These are phyloP conservation scores for Luzula sylvatica DNA, from an alignment of 176 grass and related monocot species.

Conservation along the genomic window DNA sequence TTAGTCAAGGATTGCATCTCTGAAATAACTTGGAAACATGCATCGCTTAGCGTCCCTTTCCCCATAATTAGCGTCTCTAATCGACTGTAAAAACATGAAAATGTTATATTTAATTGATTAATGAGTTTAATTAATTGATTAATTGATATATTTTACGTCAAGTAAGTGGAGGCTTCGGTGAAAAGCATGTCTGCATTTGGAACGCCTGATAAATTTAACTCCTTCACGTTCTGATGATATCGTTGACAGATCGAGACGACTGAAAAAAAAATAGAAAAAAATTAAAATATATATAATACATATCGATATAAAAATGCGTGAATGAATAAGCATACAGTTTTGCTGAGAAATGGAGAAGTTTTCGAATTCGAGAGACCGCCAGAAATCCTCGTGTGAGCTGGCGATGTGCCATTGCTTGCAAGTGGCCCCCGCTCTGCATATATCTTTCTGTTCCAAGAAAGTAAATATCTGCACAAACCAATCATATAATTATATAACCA, in stretches of 20 bases:
- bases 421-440: slow-evolving; percentile 73
- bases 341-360: slow-evolving; percentile 57
- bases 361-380: slow-evolving; percentile 79
- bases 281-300: neutral
- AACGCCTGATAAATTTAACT: slow-evolving; percentile 60
- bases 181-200: slow-evolving; percentile 60
- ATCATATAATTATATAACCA: slow-evolving; percentile 25
- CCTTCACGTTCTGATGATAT: slow-evolving; percentile 52
- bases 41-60: slow-evolving; percentile 64
- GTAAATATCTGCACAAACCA: slow-evolving; percentile 68
- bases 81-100: slow-evolving; percentile 31
- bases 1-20: slow-evolving; percentile 48
- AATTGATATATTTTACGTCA: slow-evolving; percentile 37
- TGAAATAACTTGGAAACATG: slow-evolving; percentile 57
- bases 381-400: slow-evolving; percentile 79
- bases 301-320: neutral
- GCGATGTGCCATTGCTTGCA: slow-evolving; percentile 78
- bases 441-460: slow-evolving; percentile 83
- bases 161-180: slow-evolving; percentile 49
- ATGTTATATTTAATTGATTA: neutral
- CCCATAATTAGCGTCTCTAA: slow-evolving; percentile 60
- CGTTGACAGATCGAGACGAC: slow-evolving; percentile 67
- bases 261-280: slow-evolving; percentile 43
- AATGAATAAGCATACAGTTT: slow-evolving; percentile 55
- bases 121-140: neutral